Base-by-base conservation (phyloP, 352 stramenopile species). In the Plasmopara viticola region DNA sequence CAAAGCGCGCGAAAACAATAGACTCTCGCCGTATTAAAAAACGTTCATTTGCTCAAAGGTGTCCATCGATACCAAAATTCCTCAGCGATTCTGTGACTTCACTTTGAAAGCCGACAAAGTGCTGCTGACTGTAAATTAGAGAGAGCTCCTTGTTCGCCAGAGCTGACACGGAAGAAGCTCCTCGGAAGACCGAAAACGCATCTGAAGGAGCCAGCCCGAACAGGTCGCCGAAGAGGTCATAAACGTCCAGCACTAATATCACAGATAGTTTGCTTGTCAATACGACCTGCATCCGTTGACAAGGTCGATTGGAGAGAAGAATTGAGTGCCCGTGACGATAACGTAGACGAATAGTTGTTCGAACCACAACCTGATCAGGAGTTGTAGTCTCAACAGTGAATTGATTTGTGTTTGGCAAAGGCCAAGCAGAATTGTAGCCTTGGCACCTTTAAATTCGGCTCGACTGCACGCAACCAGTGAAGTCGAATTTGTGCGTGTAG, bases 161-260 rank as follows among this genome's bases (percentile, higher is more conserved):
- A 7, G 33, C 33, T 7, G 45, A 31, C 5, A 50, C 4, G 12
- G 29, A 40, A 4, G 40, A 30, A 5, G 14, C 29, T 30, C 44
- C n/a, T 41, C 8, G 4, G 17, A 41, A 30, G 6, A 20, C 30
- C 30, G n/a, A 40, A 17, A 33, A n/a, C 31, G 15, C 30, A 8
- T 31, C 31, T 6, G 30, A 12, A 50, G 44, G 30, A 10, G 9
- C n/a, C 29, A 50, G 15, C 10, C 20, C 29, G n/a, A 38, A n/a
- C n/a, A 50, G 44, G 41, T 41, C 44, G 31, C 17, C 10, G 29
- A 50, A 12, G 9, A 50, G 15, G n/a, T 41, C 31, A 15, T 50
- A 50, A 6, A 50, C 8, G 30, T 50, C 30, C 15, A 17, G 40
- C 29, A 50, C 31, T 15, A 50, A 18, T 0, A 35, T 50, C 29